phyloP scores from a whole-genome alignment of 352 stramenopile genomes.

The Globisporangium irregulare region DNA sequence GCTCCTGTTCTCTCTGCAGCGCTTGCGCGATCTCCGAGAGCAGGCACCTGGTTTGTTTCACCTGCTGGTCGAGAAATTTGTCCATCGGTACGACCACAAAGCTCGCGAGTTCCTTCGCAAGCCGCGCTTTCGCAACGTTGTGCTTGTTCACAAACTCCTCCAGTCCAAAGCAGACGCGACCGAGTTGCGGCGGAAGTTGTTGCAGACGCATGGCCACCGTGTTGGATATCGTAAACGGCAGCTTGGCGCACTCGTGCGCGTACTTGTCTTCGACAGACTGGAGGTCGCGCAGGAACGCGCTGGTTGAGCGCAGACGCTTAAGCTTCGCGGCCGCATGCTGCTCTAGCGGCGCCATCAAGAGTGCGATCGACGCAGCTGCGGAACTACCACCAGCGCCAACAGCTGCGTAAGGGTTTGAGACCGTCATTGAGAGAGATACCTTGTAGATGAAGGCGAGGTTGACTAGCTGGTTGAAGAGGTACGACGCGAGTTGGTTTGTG shows the following conservation, averaged over 20 bases:
- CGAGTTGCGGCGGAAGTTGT: constrained; percentile 20
- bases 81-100: constrained; percentile 32
- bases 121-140: constrained; percentile 16
- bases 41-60: constrained; percentile 35
- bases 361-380: neutral
- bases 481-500: neutral
- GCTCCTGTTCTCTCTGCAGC: constrained; percentile 38
- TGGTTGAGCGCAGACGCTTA: constrained; percentile 24
- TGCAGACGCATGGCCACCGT: constrained; percentile 11
- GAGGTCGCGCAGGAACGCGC: constrained; percentile 34
- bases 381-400: neutral
- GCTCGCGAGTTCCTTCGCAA: constrained; percentile 28
- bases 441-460: neutral
- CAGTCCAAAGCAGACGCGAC: constrained; percentile 23
- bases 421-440: neutral
- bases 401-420: neutral
- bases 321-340: constrained; percentile 30
- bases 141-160: constrained; percentile 26
- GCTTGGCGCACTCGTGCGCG: constrained; percentile 24
- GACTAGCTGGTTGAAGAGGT: neutral
- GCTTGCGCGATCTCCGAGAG: constrained; percentile 41
- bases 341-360: constrained; percentile 23
- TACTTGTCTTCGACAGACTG: constrained; percentile 35
- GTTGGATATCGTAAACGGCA: constrained; percentile 21
- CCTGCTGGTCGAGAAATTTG: constrained; percentile 33